These are phyloP conservation scores for Tuber umbilicatum DNA, from an alignment of 495 filamentous ascomycete genomes.

Conservation along the genomic window DNA sequence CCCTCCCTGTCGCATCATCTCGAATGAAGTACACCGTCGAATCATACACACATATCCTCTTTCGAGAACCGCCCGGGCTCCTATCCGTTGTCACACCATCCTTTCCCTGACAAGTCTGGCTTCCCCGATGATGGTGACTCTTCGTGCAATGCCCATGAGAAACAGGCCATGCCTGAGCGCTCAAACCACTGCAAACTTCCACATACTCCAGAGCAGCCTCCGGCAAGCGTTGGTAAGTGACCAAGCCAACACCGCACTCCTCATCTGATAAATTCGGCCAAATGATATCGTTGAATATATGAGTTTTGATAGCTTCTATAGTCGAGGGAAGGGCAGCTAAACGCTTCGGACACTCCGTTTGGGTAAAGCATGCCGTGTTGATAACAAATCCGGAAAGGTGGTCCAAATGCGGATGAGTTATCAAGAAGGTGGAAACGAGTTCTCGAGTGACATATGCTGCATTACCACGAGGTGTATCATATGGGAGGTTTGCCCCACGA, in stretches of 20 bases:
- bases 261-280: slow-evolving; percentile 98
- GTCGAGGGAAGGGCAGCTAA: slow-evolving; percentile 78
- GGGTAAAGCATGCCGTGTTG: slow-evolving; percentile 71
- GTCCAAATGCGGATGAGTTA: slow-evolving; percentile 92
- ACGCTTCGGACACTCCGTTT: slow-evolving; percentile 65
- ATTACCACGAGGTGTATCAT: slow-evolving; percentile 60
- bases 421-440: slow-evolving; percentile 76
- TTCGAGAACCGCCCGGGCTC: slow-evolving; percentile 33
- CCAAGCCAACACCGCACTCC: slow-evolving; percentile 82
- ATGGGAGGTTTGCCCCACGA: slow-evolving; percentile 60
- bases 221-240: slow-evolving; percentile 80
- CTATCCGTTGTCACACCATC: slow-evolving; percentile 24
- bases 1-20: slow-evolving; percentile 57
- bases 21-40: slow-evolving; percentile 89
- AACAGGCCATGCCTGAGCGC: slow-evolving; percentile 68
- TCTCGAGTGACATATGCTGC: slow-evolving; percentile 68
- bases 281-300: slow-evolving; percentile 95
- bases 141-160: slow-evolving; percentile 85
- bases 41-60: slow-evolving; percentile 60
- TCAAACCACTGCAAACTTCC: slow-evolving; percentile 72
- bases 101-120: slow-evolving; percentile 43
- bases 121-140: slow-evolving; percentile 56
- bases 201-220: slow-evolving; percentile 91
- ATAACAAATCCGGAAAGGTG: slow-evolving; percentile 86
- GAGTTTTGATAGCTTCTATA: slow-evolving; percentile 77